A percentile compares a stretch with the other conserved stretches of the same genome.
Conservation (phyloP, 805 yeast genomes). For the Saturnispora dispora region DNA sequence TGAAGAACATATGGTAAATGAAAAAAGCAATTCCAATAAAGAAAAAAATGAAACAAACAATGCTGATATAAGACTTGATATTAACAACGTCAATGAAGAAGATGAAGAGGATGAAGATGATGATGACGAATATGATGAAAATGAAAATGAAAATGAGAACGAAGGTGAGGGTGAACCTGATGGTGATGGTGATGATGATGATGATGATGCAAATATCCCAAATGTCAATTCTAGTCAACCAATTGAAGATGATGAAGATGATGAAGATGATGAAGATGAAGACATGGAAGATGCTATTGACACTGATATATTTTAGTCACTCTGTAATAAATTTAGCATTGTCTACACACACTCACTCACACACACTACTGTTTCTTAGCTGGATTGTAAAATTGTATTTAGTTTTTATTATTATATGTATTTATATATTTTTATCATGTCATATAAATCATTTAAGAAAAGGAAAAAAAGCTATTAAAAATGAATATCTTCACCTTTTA, state of each 20-base stretch:
- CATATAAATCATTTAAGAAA: neutral
- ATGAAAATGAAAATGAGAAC: slow-evolving; percentile 24
- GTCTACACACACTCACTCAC: too few species aligned
- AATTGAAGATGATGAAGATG: slow-evolving; percentile 8
- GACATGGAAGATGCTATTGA: slow-evolving; percentile 4
- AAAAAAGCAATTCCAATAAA: neutral
- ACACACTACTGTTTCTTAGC: neutral
- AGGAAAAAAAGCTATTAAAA: slow-evolving; percentile 16
- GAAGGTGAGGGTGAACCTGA: slow-evolving; percentile 8
- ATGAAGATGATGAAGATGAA: slow-evolving; percentile 8
- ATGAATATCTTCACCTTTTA: slow-evolving; percentile 29
- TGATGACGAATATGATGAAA: slow-evolving; percentile 25
- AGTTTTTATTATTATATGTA: neutral
- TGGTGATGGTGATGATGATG: slow-evolving; percentile 4
- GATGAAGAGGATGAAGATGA: slow-evolving; percentile 25
- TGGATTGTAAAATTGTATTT: neutral
- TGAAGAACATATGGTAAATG: neutral
- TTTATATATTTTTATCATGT: neutral
- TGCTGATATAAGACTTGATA: slow-evolving; percentile 22
- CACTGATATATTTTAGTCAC: slow-evolving; percentile 1
- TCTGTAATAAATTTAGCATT: too few species aligned
- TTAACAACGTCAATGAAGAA: slow-evolving; percentile 23
- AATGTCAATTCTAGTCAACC: slow-evolving; percentile 4
- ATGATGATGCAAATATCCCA: slow-evolving; percentile 8
- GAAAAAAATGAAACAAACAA: slow-evolving; percentile 45